Conservation (phyloP, 2,329 filamentous ascomycete species). For the Fusarium citri region DNA sequence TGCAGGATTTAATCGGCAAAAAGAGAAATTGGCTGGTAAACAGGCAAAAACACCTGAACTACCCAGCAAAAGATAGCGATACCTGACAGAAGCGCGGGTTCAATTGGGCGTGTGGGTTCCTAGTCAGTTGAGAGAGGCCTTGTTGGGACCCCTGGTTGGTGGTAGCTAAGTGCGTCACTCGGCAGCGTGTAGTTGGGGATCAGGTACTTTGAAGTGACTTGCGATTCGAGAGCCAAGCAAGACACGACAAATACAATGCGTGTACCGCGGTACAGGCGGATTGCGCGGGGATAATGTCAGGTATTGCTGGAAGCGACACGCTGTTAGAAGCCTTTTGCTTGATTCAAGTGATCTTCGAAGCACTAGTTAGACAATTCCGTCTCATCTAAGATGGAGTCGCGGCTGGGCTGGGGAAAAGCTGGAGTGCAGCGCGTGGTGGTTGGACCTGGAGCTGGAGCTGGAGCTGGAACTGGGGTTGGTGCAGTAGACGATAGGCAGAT, state of each 20-base stretch:
- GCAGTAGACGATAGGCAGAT: slow-evolving; percentile 33
- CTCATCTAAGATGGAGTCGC: slow-evolving; percentile 15
- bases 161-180: slow-evolving; percentile 40
- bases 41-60: slow-evolving; percentile 10
- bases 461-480: slow-evolving; percentile 28
- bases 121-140: slow-evolving; percentile 33
- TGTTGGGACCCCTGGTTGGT: slow-evolving; percentile 40
- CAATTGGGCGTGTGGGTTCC: slow-evolving; percentile 34
- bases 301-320: slow-evolving; percentile 14
- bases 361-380: slow-evolving; percentile 8
- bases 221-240: slow-evolving; percentile 7
- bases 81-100: slow-evolving; percentile 21
- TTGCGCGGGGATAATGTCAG: slow-evolving; percentile 29
- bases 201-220: slow-evolving; percentile 45
- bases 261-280: slow-evolving; percentile 34
- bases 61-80: slow-evolving; percentile 29
- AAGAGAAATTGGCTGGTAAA: slow-evolving; percentile 13
- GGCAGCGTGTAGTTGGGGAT: slow-evolving; percentile 31
- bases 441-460: slow-evolving; percentile 19
- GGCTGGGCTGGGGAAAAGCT: slow-evolving; percentile 35
- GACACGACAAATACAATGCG: slow-evolving; percentile 14
- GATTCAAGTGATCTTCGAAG: slow-evolving; percentile 23
- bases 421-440: slow-evolving; percentile 33
- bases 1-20: slow-evolving; percentile 24
- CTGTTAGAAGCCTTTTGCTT: slow-evolving; percentile 13